Conservation (phyloP, 139 green algal species). For the Tetradesmus lagerheimii region DNA sequence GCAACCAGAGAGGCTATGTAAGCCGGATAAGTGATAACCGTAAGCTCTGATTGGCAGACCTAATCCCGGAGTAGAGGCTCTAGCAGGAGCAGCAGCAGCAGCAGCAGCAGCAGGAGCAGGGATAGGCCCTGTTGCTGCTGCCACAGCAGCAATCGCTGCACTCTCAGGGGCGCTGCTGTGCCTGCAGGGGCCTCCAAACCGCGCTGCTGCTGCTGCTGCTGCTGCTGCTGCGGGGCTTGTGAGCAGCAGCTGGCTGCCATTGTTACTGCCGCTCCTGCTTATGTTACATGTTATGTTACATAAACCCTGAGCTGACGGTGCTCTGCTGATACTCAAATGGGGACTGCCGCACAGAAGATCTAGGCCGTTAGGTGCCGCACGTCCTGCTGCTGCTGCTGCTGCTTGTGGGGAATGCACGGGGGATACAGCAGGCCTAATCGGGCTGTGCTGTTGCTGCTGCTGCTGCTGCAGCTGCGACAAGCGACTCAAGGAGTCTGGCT, state of each 20-base stretch:
- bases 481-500: neutral
- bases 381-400: neutral
- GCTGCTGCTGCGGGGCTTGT: neutral
- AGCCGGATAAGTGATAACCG: too few relatives aligned
- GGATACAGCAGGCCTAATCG: neutral
- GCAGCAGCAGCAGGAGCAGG: neutral
- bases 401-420: neutral
- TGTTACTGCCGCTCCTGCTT: constrained; percentile 3
- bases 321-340: neutral
- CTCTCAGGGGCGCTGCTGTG: neutral
- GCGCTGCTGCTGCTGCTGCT: neutral
- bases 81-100: neutral
- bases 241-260: neutral
- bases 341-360: too few relatives aligned
- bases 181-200: neutral
- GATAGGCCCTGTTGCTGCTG: neutral
- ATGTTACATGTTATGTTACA: neutral
- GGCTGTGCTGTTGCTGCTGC: neutral
- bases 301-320: neutral
- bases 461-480: neutral
- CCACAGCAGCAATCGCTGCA: neutral
- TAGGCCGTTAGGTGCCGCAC: too few relatives aligned
- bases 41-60: neutral
- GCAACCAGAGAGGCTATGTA: too few relatives aligned
- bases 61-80: neutral